A percentile compares a stretch with the other conserved stretches of the same genome.
phyloP scores from a whole-genome alignment of 768 basidiomycete species.

The Pleurotus tuoliensis region DNA sequence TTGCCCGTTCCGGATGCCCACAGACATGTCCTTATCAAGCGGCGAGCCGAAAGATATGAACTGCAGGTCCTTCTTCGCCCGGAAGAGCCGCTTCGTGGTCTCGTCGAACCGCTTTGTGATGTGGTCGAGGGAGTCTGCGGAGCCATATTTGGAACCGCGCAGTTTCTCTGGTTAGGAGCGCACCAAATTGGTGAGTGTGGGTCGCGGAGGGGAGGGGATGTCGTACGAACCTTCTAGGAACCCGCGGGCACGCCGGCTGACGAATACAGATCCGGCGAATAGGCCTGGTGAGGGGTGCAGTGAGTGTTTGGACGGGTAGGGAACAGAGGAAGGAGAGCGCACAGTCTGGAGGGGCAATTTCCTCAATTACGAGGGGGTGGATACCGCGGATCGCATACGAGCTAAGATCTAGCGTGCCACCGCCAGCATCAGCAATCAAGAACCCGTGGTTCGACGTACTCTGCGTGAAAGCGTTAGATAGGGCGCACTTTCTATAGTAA shows the following conservation, averaged over 20 bases:
- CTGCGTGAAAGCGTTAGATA: conserved; percentile 25
- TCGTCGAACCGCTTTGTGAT: conserved; percentile 80
- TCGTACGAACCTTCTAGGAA: conserved; percentile 61
- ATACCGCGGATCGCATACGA: conserved; percentile 73
- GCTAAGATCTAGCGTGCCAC: conserved; percentile 78
- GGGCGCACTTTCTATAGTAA: conserved; percentile 1
- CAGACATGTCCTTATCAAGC: conserved; percentile 64
- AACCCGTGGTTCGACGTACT: conserved; percentile 75
- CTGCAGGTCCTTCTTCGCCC: conserved; percentile 62
- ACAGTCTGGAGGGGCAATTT: conserved; percentile 83
- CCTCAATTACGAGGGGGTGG: conserved; percentile 71
- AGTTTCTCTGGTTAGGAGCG: conserved; percentile 52
- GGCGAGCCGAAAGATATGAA: conserved; percentile 78
- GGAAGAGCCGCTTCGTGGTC: conserved; percentile 77
- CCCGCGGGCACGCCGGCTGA: conserved; percentile 67
- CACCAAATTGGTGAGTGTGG: background rate
- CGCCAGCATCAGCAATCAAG: conserved; percentile 77
- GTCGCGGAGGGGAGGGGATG: background rate
- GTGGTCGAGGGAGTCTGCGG: conserved; percentile 67
- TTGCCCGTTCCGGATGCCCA: conserved; percentile 69
- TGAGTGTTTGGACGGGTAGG: background rate
- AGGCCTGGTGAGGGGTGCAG: conserved; percentile 44
- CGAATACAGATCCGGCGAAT: conserved; percentile 81
- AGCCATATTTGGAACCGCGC: conserved; percentile 68
- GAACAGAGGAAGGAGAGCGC: conserved; percentile 16